Conservation (phyloP, 2,329 filamentous ascomycete species). For the Periconia sp. region DNA sequence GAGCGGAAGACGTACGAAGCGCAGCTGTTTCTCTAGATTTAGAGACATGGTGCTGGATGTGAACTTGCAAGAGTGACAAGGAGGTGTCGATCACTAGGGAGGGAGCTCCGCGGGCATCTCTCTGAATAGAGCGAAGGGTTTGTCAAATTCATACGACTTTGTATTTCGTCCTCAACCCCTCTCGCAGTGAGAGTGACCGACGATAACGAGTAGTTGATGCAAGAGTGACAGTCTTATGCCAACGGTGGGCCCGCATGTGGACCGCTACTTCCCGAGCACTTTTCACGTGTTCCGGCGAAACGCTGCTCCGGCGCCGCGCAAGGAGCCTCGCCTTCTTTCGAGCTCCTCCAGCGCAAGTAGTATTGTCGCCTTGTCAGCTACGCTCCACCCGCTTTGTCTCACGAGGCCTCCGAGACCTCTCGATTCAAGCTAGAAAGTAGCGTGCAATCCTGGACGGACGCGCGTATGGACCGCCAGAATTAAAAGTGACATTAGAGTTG, state of each 20-base stretch:
- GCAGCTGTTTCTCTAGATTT: constrained; percentile 80
- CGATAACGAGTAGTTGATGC: constrained; percentile 21
- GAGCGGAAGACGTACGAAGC: constrained; percentile 68
- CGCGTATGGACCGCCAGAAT: constrained; percentile 35
- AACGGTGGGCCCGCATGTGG: constrained; percentile 25
- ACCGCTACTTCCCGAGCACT: constrained; percentile 17
- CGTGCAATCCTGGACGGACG: constrained; percentile 21
- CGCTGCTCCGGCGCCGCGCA: constrained; percentile 4
- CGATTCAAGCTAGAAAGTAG: constrained; percentile 18
- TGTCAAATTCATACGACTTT: constrained; percentile 4
- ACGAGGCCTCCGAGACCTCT: constrained; percentile 8
- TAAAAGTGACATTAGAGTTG: constrained; percentile 27
- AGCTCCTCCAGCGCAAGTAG: not conserved
- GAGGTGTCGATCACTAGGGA: constrained; percentile 23
- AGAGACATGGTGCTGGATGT: constrained; percentile 58
- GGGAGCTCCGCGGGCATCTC: constrained; percentile 31
- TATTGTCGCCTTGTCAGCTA: not conserved
- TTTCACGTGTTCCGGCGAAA: constrained; percentile 20
- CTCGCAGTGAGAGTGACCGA: constrained; percentile 21
- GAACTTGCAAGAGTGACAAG: constrained; percentile 33
- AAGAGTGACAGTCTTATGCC: constrained; percentile 33
- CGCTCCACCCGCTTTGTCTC: constrained; percentile 7
- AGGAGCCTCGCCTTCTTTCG: constrained; percentile 2
- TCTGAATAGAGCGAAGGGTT: constrained; percentile 15
- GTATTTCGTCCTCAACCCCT: constrained; percentile 5